Evolutionary conservation across 352 stramenopile genomes (phyloP).

Genomic region (Globisporangium barbulae): DNA sequence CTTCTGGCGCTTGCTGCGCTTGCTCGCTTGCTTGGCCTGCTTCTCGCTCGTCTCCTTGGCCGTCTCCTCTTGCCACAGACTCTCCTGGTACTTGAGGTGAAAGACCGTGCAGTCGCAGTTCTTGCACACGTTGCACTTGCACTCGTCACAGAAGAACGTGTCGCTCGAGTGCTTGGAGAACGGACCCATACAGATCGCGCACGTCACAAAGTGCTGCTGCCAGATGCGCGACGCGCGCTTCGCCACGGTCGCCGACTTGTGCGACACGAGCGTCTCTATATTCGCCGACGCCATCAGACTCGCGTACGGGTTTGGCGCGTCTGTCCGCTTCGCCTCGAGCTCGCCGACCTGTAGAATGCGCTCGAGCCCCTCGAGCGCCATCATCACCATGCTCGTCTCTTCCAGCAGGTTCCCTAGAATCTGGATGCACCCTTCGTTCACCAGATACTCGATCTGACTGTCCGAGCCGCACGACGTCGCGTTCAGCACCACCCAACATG

Average conservation of each 20-base stretch:
- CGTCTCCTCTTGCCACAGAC: conserved; percentile 93
- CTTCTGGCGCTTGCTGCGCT: conserved; percentile 84
- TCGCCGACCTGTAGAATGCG: conserved; percentile 95
- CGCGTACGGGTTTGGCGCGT: conserved; percentile 87
- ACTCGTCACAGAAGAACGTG: conserved; percentile 97
- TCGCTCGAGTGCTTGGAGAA: conserved; percentile 95
- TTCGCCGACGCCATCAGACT: conserved; percentile 88
- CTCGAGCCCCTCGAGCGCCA: conserved; percentile 97
- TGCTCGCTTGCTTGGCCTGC: conserved; percentile 84
- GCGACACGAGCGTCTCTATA: conserved; percentile 91
- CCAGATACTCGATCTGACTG: conserved; percentile 90
- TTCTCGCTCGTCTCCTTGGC: conserved; percentile 91
- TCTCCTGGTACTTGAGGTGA: conserved; percentile 97
- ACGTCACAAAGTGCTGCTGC: conserved; percentile 98
- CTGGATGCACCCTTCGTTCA: conserved; percentile 86
- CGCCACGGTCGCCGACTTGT: conserved; percentile 93
- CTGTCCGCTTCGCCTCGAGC: conserved; percentile 79
- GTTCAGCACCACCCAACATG: conserved; percentile 98
- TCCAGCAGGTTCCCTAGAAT: conserved; percentile 91
- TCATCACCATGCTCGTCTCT: conserved; percentile 98
- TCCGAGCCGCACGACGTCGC: conserved; percentile 97
- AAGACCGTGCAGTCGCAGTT: conserved; percentile 97
- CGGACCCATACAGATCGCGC: conserved; percentile 93
- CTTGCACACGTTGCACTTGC: conserved; percentile 97
- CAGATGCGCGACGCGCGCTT: conserved; percentile 97